Base-by-base conservation (phyloP, 306 rosid species). In the Luffa aegyptiaca region DNA sequence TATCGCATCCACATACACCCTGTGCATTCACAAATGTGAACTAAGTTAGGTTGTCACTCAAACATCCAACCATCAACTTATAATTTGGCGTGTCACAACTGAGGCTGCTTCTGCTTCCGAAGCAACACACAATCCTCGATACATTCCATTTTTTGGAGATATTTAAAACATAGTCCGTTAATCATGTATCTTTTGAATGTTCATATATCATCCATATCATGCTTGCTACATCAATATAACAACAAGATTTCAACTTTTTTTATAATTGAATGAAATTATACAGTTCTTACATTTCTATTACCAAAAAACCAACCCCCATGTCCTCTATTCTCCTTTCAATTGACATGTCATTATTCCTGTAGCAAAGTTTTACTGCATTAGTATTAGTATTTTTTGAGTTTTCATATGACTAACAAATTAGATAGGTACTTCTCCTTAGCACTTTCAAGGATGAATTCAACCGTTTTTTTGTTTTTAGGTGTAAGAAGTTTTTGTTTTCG, bases 1-100 rank as follows among this genome's bases (percentile, higher is more conserved):
- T 90, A 82, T 96, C 98, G 48, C 99, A 93, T 45, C 98, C 99
- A 26, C 99, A 96, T 9, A 96, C 85, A 35, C 99, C 99, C 99
- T 96, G 93, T 66, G 16, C 2, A 35, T 75, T 48, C 58, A 52
- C 11, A 75, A 26, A 75, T 52, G 79, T 33, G 10, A 49, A 52
- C 9, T 20, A 8, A 52, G 63, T 56, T 75, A 33, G 31, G 13
- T 48, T 26, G 3, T 7, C 61, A 8, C 16, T 48, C 4, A 9
- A 3, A 48, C 77, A 72, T 72, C 18, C 77, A 31, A 11, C 77
- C 26, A 26, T 20, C 36, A 42, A 37, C 76, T 44, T 37, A 18
- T 44, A 20, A 70, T 0, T 42, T 44, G 44, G 1, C 33, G 11
- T 68, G 33, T 39, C 4, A 26, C 1, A 68, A 41, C 33, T 41